A percentile compares a stretch with the other conserved stretches of the same genome.
phyloP scores from a whole-genome alignment of 768 basidiomycete species.

The Auriscalpium orientale region DNA sequence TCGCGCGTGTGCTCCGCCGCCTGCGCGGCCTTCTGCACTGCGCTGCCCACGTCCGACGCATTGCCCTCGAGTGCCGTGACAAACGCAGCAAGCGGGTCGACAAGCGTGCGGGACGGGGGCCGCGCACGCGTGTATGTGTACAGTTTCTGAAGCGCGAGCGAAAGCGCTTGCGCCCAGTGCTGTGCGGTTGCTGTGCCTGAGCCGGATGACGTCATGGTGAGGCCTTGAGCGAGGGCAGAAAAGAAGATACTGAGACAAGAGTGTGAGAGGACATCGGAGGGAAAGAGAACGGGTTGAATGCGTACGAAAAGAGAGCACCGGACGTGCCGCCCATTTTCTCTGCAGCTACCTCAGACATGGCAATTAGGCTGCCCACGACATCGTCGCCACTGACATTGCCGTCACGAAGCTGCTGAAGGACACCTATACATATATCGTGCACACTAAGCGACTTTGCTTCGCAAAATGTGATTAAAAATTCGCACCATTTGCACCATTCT shows the following conservation, averaged over 20 bases:
- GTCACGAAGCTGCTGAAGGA: constrained; percentile 48
- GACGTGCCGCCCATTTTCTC: constrained; percentile 88
- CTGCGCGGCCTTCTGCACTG: constrained; percentile 50
- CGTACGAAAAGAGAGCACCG: constrained; percentile 86
- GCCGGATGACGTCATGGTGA: constrained; percentile 34
- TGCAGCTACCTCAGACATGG: constrained; percentile 69
- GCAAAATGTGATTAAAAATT: constrained; percentile 11
- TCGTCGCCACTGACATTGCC: constrained; percentile 56
- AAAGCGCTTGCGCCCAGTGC: constrained; percentile 56
- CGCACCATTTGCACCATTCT: constrained; percentile 68
- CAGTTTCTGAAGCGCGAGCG: constrained; percentile 49
- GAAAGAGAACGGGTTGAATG: constrained; percentile 10
- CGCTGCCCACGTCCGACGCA: constrained; percentile 33
- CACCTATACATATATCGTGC: constrained; percentile 30
- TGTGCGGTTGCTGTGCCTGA: constrained; percentile 34
- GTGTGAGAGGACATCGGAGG: not conserved
- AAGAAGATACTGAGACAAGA: constrained; percentile 70
- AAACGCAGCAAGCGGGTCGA: constrained; percentile 88
- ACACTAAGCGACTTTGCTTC: not conserved
- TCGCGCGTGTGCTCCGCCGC: constrained; percentile 73
- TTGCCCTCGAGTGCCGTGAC: constrained; percentile 36
- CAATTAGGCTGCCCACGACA: constrained; percentile 55
- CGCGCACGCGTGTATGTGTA: constrained; percentile 86
- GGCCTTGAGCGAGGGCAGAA: constrained; percentile 73
- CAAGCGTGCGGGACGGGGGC: constrained; percentile 82